Evolutionary conservation across 495 filamentous ascomycete species (phyloP).

Genomic region (Thermothielavioides terrestris): DNA sequence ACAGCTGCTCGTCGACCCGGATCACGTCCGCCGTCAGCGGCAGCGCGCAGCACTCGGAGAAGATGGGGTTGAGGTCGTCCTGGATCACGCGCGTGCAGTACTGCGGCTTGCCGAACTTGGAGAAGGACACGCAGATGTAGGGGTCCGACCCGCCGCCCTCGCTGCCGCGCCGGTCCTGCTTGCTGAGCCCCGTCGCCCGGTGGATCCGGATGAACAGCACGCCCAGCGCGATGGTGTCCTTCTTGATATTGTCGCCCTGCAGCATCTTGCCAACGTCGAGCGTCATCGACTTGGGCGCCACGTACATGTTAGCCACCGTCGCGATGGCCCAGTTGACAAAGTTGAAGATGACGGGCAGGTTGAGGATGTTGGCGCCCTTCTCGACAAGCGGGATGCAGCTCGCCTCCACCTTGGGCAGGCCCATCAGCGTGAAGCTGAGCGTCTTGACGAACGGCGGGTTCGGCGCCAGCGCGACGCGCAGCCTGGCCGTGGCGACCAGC

Average conservation of each 20-base stretch:
- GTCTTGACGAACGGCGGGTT: conserved; percentile 87
- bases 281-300: conserved; percentile 92
- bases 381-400: conserved; percentile 89
- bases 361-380: conserved; percentile 81
- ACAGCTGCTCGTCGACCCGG: conserved; percentile 85
- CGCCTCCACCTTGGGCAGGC: conserved; percentile 77
- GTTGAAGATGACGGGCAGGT: conserved; percentile 85
- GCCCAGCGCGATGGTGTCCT: conserved; percentile 77
- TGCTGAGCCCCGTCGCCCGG: conserved; percentile 75
- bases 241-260: conserved; percentile 80
- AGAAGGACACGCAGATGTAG: conserved; percentile 65
- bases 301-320: conserved; percentile 79
- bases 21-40: conserved; percentile 80
- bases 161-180: conserved; percentile 79
- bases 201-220: conserved; percentile 88
- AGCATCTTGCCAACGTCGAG: conserved; percentile 86
- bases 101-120: conserved; percentile 94
- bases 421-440: conserved; percentile 88
- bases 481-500: conserved; percentile 75
- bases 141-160: conserved; percentile 88
- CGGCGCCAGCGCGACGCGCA: conserved; percentile 77
- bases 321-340: conserved; percentile 96
- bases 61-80: conserved; percentile 88
- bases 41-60: conserved; percentile 82
- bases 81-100: conserved; percentile 94